Evolutionary conservation across 352 stramenopile species (phyloP).

Genomic region (Globisporangium camurandrum): DNA sequence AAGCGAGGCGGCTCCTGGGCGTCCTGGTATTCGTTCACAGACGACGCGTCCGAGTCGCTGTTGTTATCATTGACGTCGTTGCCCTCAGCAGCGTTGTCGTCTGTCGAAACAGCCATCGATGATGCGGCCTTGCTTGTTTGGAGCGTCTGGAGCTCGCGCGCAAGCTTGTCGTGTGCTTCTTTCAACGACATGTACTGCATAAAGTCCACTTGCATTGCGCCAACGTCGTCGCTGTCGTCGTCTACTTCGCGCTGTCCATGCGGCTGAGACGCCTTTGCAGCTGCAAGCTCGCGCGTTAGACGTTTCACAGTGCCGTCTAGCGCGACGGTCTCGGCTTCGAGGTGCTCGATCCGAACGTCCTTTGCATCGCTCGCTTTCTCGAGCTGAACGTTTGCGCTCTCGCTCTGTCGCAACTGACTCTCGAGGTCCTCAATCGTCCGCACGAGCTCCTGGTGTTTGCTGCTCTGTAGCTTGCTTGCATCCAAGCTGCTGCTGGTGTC

Average conservation of each 20-base stretch:
- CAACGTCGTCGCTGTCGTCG: constrained; percentile 15
- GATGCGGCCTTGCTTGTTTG: constrained; percentile 5
- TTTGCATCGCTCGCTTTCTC: constrained; percentile 41
- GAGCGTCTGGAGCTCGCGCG: constrained; percentile 33
- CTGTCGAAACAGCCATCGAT: constrained; percentile 1
- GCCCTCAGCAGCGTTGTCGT: constrained; percentile 7
- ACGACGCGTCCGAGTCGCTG: constrained; percentile 36
- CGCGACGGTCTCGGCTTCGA: constrained; percentile 29
- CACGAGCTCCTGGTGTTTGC: constrained; percentile 34
- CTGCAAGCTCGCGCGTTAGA: constrained; percentile 7
- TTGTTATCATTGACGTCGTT: constrained; percentile 15
- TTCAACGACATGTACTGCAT: constrained; percentile 40
- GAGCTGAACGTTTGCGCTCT: constrained; percentile 46
- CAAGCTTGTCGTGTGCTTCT: constrained; percentile 42
- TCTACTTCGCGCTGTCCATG: not conserved
- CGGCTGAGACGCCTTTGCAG: not conserved
- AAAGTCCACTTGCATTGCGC: constrained; percentile 47
- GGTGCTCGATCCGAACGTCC: constrained; percentile 32
- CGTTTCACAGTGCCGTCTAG: constrained; percentile 18
- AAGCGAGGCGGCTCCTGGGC: constrained; percentile 49
- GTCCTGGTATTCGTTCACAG: constrained; percentile 47
- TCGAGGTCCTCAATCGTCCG: constrained; percentile 42
- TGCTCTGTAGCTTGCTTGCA: too few relatives aligned
- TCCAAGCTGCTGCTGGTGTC: not conserved
- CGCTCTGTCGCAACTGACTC: constrained; percentile 40